A percentile compares a stretch with the other conserved stretches of the same genome.
Evolutionary conservation across 2,329 filamentous ascomycete species (phyloP).

Genomic region (Seiridium cupressi): DNA sequence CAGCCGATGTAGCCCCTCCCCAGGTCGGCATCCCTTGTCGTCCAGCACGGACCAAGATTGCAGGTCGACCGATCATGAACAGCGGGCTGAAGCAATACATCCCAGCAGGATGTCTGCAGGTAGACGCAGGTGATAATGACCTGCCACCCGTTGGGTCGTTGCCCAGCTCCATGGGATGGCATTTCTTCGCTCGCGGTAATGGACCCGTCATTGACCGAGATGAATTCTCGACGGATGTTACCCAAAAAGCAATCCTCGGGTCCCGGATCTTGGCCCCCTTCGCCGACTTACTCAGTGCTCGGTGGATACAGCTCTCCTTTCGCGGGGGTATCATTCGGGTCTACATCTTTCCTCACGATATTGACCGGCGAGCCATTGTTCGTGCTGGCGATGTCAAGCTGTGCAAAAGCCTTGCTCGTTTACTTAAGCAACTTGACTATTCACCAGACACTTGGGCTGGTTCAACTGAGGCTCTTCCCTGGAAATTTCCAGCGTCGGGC

Average conservation of each 20-base stretch:
- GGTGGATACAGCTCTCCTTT: constrained; percentile 46
- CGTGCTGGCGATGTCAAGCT: constrained; percentile 41
- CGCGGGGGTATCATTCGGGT: constrained; percentile 42
- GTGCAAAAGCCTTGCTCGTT: constrained; percentile 38
- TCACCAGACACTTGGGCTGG: constrained; percentile 57
- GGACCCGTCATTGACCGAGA: constrained; percentile 13
- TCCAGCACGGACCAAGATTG: background rate
- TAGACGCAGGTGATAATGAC: constrained; percentile 21
- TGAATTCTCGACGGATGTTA: background rate
- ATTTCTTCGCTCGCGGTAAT: constrained; percentile 19
- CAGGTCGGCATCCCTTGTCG: no score
- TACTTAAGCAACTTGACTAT: constrained; percentile 56
- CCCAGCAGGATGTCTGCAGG: constrained; percentile 36
- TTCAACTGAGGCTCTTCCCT: constrained; percentile 15
- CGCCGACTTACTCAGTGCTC: constrained; percentile 28
- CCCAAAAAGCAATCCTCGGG: constrained; percentile 26
- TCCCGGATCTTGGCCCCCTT: constrained; percentile 20
- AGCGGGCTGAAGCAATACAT: constrained; percentile 30
- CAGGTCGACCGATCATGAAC: background rate
- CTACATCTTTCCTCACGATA: constrained; percentile 66
- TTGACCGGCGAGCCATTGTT: constrained; percentile 50
- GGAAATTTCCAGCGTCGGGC: constrained; percentile 28
- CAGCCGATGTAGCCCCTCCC: no score
- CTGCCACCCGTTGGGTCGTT: background rate
- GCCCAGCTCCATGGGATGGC: constrained; percentile 22